These are phyloP conservation scores for Mycena rebaudengoi DNA, from an alignment of 768 basidiomycete species.

Conservation along the genomic window DNA sequence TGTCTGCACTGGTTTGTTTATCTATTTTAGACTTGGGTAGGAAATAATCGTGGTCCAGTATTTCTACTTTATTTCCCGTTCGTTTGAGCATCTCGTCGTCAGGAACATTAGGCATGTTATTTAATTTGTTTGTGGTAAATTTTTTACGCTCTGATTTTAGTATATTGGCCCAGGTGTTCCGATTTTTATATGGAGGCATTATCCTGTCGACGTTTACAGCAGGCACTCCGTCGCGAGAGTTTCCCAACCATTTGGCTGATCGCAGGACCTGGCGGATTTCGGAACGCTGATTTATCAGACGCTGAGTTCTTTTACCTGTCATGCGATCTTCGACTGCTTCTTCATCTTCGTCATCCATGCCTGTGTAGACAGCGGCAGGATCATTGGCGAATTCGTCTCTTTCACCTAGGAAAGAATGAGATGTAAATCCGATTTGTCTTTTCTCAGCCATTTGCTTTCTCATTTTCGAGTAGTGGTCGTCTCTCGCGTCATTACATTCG, in stretches of 20 bases:
- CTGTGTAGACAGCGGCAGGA: neutral
- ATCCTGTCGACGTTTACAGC: neutral
- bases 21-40: neutral
- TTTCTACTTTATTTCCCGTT: slow-evolving; percentile 6
- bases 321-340: neutral
- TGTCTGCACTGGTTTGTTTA: neutral
- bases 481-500: too few relatives aligned
- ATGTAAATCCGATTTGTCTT: too few relatives aligned
- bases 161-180: neutral
- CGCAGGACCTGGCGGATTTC: too few relatives aligned
- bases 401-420: neutral
- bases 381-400: neutral
- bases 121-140: neutral
- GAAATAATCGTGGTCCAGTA: slow-evolving; percentile 19
- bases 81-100: neutral
- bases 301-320: too few relatives aligned
- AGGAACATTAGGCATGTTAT: neutral
- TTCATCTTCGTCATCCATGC: neutral
- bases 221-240: neutral
- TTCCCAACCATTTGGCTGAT: too few relatives aligned
- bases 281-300: too few relatives aligned
- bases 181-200: neutral
- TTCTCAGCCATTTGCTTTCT: too few relatives aligned
- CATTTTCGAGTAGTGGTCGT: too few relatives aligned
- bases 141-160: neutral